Base-by-base conservation (phyloP, 192 early-diverging fungal species). In the Coemansia sp. region DNA sequence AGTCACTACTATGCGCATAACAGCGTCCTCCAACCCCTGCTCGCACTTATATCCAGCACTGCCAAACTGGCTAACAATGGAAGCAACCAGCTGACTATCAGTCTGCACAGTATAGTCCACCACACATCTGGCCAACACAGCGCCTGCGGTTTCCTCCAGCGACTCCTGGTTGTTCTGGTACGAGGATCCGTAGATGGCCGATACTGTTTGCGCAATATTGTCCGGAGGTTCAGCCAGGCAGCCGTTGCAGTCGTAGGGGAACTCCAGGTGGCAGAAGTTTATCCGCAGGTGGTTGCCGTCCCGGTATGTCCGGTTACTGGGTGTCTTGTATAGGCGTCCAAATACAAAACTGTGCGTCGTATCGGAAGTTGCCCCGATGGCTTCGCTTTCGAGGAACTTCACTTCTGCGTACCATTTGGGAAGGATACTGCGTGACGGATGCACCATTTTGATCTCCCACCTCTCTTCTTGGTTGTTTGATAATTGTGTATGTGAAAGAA, bases 231-330 rank as follows among this genome's bases (percentile, higher is more conserved):
- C 72, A 3, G 66, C 41, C 6, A 74, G 47, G 20, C 44, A 31
- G 8, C 57, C 62, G 17, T 31, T 61, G 28, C 65, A 61, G 66
- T 68, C 72, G 61, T 57, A 65, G 6, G 72, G 72, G 40, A 61
- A 74, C 58, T 74, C 72, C 6, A 74, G 61, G 33, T 74, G 65
- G 29, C 65, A 74, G 22, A 74, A 74, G 23, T 44, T 48, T 23
- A 74, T 55, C 29, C 38, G 44, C 44, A 74, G 30, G 23, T 68
- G 66, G 59, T 68, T 74, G 58, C 58, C 66, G 33, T 74, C 62
- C 2, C 57, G 57, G 56, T 64, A 62, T 7, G 25, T 34, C 17
- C 28, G 22, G 65, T 68, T 74, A 2, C 45, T 62, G 6, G 72
- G 72, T 1, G 57, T 74, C 9, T 53, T 52, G 55, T 65, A 74